phyloP scores from a whole-genome alignment of 352 stramenopile genomes.

The Phytophthora citricola region DNA sequence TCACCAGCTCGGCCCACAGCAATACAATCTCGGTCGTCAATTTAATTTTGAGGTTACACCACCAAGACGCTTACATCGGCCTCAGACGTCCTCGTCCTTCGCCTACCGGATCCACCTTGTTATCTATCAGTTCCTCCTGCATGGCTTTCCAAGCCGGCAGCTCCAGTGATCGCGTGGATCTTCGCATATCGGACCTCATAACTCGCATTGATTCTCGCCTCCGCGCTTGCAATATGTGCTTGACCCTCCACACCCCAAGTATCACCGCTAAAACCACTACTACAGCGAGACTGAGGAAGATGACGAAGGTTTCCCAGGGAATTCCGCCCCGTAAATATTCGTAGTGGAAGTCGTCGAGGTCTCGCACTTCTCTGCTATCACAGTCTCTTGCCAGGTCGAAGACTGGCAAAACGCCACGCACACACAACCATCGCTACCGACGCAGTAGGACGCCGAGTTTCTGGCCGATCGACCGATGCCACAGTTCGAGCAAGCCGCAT shows the following conservation, averaged over 20 bases:
- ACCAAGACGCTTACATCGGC: slow-evolving; percentile 15
- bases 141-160: slow-evolving; percentile 40
- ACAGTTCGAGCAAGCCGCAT: slow-evolving; percentile 37
- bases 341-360: not conserved
- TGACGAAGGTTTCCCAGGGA: slow-evolving; percentile 30
- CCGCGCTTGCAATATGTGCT: slow-evolving; percentile 11
- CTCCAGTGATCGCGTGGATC: slow-evolving; percentile 26
- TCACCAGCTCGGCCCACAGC: slow-evolving; percentile 12
- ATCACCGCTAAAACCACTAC: slow-evolving; percentile 18
- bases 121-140: slow-evolving; percentile 40
- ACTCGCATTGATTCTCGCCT: slow-evolving; percentile 10
- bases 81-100: slow-evolving; percentile 20
- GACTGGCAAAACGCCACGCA: slow-evolving; percentile 52
- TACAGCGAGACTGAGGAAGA: slow-evolving; percentile 22
- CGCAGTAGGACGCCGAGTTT: slow-evolving; percentile 37
- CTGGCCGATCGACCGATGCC: slow-evolving; percentile 2
- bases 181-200: slow-evolving; percentile 7
- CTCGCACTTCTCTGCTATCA: slow-evolving; percentile 25
- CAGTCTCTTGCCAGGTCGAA: slow-evolving; percentile 21
- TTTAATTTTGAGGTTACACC: not conserved
- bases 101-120: slow-evolving; percentile 28
- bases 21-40: slow-evolving; percentile 2
- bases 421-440: slow-evolving; percentile 41
- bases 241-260: slow-evolving; percentile 26
- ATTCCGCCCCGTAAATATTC: slow-evolving; percentile 10